Base-by-base conservation (phyloP, 1,139 yeast genomes). In the Wickerhamiella pararugosa region DNA sequence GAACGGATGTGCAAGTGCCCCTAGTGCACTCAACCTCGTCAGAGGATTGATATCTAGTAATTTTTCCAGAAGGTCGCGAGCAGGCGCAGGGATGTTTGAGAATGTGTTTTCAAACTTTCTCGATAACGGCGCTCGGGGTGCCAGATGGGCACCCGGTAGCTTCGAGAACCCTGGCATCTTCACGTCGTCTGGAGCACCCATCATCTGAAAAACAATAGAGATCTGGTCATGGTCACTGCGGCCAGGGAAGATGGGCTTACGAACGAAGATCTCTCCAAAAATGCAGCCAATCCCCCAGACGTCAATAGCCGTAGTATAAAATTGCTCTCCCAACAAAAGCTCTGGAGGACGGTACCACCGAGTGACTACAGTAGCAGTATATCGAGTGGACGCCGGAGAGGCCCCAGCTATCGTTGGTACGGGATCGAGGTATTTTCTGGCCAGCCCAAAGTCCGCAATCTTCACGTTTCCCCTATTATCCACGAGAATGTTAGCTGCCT, bases 341-440 rank as follows among this genome's bases (percentile, higher is more conserved):
- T 90, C 96, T 0, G 97, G 98, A 0, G 98, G 93, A 45, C 99
- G 69, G 60, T 92, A 90, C 98, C 98, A 90, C 52, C 98, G 65
- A 0, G 98, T 90, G 25, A 90, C 97, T 3, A 90, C 98, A 47
- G 86, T 70, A 4, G 84, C 87, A 0, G 99, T 92, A 56, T 90
- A 86, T 38, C 73, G 73, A 6, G 45, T 45, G 21, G 77, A 67
- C 27, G 73, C 75, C 7, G 58, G 57, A 1, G 61, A 58, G 0
- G 94, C 92, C 1, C 94, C 93, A 1, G 67, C 63, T 2, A 64
- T 51, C n/a, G 64, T 65, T 0, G 93, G 92, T 0, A 73, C 67
- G 1, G 67, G 61, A 1, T 94, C 97, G 48, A 76, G 76, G 56
- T 79, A 87, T 15, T 70, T 60, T 51, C 98, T 68, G 1, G 97